Conservation (phyloP, 164 flowering plant species). For the Vitis rotundifolia region DNA sequence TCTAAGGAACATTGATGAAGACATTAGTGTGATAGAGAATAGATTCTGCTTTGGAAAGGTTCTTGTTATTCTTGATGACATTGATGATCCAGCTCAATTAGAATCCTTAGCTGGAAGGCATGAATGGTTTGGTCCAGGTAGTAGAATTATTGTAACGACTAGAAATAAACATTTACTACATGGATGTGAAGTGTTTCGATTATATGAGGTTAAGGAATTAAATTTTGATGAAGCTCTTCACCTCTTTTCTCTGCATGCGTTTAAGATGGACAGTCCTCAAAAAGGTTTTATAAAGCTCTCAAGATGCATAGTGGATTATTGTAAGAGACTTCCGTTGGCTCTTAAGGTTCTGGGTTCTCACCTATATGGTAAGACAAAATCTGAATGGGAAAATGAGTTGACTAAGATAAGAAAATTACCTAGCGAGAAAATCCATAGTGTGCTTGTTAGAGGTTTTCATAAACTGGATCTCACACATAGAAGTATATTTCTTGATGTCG, state of each 20-base stretch:
- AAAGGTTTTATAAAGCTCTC: neutral
- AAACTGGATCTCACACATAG: neutral
- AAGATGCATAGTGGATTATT: neutral
- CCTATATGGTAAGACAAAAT: neutral
- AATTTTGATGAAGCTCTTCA: neutral
- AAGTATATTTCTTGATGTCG: constrained; percentile 6
- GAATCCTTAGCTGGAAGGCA: too few relatives aligned
- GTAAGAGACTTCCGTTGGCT: constrained; percentile 6
- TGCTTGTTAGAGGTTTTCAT: neutral
- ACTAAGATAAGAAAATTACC: too few relatives aligned
- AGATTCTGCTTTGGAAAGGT: too few relatives aligned
- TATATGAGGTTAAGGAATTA: too few relatives aligned
- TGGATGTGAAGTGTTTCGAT: too few relatives aligned
- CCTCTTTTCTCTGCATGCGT: neutral
- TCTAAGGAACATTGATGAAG: too few relatives aligned
- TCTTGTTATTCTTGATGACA: too few relatives aligned
- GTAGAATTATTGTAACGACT: too few relatives aligned
- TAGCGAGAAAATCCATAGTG: neutral
- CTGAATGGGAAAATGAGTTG: neutral
- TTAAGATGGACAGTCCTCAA: neutral
- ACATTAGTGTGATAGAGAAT: too few relatives aligned
- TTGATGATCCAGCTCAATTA: too few relatives aligned
- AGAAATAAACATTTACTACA: too few relatives aligned
- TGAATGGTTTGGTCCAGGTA: too few relatives aligned
- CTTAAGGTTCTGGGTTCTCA: neutral